Conservation (phyloP, 2,329 filamentous ascomycete species). For the Atkinsonella hypoxylon region DNA sequence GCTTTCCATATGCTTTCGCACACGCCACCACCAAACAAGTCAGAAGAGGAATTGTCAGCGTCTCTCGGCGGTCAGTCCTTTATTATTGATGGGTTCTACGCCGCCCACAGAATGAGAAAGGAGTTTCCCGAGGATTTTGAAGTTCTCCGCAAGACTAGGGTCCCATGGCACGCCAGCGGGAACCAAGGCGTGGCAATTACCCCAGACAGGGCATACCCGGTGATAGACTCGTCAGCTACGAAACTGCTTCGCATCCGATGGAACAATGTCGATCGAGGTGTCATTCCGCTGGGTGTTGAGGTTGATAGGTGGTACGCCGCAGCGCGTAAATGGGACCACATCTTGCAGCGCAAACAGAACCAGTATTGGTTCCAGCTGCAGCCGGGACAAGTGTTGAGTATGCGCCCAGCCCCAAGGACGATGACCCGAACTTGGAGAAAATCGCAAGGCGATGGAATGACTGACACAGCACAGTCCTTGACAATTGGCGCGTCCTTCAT, state of each 20-base stretch:
- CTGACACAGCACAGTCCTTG: slow-evolving; percentile 52
- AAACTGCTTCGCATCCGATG: slow-evolving; percentile 57
- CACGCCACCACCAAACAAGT: slow-evolving; percentile 28
- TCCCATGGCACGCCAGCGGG: slow-evolving; percentile 80
- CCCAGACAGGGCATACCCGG: slow-evolving; percentile 57
- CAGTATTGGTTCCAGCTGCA: slow-evolving; percentile 73
- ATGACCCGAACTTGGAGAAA: not conserved
- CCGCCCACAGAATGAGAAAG: slow-evolving; percentile 45
- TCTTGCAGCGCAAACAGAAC: slow-evolving; percentile 51
- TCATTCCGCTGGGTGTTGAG: slow-evolving; percentile 42
- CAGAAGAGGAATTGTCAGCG: slow-evolving; percentile 17
- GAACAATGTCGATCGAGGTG: slow-evolving; percentile 84
- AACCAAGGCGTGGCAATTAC: slow-evolving; percentile 74
- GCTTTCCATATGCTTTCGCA: slow-evolving; percentile 83
- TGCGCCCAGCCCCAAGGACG: slow-evolving; percentile 16
- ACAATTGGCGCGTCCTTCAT: slow-evolving; percentile 92
- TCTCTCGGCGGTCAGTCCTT: slow-evolving; percentile 60
- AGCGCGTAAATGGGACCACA: slow-evolving; percentile 58
- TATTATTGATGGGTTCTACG: slow-evolving; percentile 77
- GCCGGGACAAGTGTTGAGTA: slow-evolving; percentile 68
- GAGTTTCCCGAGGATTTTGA: slow-evolving; percentile 45
- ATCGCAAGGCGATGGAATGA: not conserved
- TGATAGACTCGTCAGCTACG: slow-evolving; percentile 48
- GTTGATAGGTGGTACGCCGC: slow-evolving; percentile 65
- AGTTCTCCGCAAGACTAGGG: slow-evolving; percentile 39